Evolutionary conservation across 306 rosid species (phyloP).

Genomic region (Acmispon strigosus): DNA sequence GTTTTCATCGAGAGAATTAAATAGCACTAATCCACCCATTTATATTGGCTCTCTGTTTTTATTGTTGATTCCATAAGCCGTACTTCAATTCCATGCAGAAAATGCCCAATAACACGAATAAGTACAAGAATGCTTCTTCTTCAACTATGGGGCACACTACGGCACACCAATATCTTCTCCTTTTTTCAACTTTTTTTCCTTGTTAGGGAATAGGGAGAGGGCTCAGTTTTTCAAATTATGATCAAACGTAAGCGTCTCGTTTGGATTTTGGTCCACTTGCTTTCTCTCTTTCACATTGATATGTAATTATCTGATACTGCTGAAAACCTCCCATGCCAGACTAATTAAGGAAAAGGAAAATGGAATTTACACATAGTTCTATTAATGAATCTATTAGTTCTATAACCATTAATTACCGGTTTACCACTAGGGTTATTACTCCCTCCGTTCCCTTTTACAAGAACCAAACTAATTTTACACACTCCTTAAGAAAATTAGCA

Average conservation of each 20-base stretch:
- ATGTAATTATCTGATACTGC: neutral
- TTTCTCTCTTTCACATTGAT: slow-evolving; percentile 16
- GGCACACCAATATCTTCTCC: neutral
- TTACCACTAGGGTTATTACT: no score
- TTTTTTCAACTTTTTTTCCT: neutral
- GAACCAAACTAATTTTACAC: no score
- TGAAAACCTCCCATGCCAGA: neutral
- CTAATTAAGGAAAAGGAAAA: slow-evolving; percentile 19
- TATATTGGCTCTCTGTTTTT: neutral
- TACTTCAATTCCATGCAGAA: slow-evolving; percentile 29
- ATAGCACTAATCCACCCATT: no score
- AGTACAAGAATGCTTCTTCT: neutral
- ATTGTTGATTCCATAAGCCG: neutral
- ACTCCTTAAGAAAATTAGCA: no score
- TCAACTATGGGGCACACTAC: neutral
- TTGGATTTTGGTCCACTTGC: slow-evolving; percentile 30
- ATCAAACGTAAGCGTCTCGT: slow-evolving; percentile 23
- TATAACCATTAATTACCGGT: no score
- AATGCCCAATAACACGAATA: neutral
- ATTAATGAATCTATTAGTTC: neutral
- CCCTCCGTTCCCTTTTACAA: no score
- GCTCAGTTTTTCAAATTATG: slow-evolving; percentile 19
- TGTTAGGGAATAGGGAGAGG: neutral
- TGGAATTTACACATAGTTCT: no score
- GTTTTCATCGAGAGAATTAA: neutral